Evolutionary conservation across 495 filamentous ascomycete species (phyloP), one percentile per base, ranked within the genome.

Genomic region (Parathielavia appendiculata): DNA sequence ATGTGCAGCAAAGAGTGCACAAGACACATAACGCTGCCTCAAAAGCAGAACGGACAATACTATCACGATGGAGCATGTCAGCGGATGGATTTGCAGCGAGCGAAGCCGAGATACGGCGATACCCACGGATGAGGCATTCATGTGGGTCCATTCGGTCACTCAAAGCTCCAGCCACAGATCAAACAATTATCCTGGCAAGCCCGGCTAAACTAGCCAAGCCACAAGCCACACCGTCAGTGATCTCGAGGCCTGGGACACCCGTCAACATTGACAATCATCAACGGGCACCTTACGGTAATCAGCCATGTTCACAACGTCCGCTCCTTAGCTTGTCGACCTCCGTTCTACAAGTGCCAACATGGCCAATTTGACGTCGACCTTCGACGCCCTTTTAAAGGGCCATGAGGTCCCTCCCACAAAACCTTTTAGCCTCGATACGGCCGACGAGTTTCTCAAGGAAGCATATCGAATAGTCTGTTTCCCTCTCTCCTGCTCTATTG

Each of bases 361-460:
- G 85, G 79, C 82, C 35, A 83, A 95, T 66, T 74, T 95, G 36
- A 92, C 89, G 4, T 78, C 85, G 8, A 69, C 81, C 16, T 83
- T 95, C 73, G 83, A 86, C 69, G 74, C 83, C 50, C 79, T 89
- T 32, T 80, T 95, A 4, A 79, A 79, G 56, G 69, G 76, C 56
- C 82, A 82, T 56, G 74, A 81, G 64, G 73, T 63, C 0, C 50
- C 77, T 20, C 72, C 70, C 14, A 75, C 76, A 39, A 69, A 66
- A 23, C 64, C 71, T 32, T 78, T 82, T 59, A 77, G 74, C 36
- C 50, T 71, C 6, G 70, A 81, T 38, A 74, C 73, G 40, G 76
- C 88, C 51, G 90, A 97, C 69, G 88, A 90, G 73, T 98, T 97
- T 69, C 79, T 98, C 35, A 92, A 93, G 72, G 95, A 97, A 76